Evolutionary conservation across 176 grass and related monocot species (phyloP), one percentile per base, ranked within the genome.

Genomic region (Thalia dealbata): DNA sequence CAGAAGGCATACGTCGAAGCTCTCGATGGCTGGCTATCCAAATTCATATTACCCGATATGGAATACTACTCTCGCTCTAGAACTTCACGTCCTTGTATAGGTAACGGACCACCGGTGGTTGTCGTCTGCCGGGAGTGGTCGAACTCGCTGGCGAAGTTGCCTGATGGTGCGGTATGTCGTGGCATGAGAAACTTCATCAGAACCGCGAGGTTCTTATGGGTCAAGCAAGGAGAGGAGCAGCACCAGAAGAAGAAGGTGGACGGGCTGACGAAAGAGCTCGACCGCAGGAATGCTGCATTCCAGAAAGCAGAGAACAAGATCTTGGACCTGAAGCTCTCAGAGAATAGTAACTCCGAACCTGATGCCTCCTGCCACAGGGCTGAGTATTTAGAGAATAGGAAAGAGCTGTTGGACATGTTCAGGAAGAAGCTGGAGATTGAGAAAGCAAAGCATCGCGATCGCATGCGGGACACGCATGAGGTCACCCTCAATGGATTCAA

Each of bases 401-500:
- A 90, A 74, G 93, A 92, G 72, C 63, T 81, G 69, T 56, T 97
- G 58, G 87, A 84, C 10, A 52, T 61, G 27, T 55, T 90, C 42
- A 84, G 74, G 80, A 90, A 72, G 81, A 92, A 78, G 44, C 62
- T 92, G 1, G 93, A 92, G 21, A 44, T 43, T 3, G 93, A 97
- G 89, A 97, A 92, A 82, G 79, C 32, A 14, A 84, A 87, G 74
- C 89, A 92, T 68, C 89, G 84, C 7, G 71, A 81, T 29, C 90
- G 87, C 38, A 86, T 97, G 93, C 76, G 75, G n/a, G 86, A 92
- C 16, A 96, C 86, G 0, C 93, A 92, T 0, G 89, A 97, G 0
- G 84, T 97, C 41, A 90, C 87, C 16, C 87, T 97, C n/a, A 97
- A 92, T 0, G 87, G 93, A 38, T 91, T 97, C 74, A 97, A 97